Base-by-base conservation (phyloP, 768 basidiomycete genomes). In the Russula sp. region DNA sequence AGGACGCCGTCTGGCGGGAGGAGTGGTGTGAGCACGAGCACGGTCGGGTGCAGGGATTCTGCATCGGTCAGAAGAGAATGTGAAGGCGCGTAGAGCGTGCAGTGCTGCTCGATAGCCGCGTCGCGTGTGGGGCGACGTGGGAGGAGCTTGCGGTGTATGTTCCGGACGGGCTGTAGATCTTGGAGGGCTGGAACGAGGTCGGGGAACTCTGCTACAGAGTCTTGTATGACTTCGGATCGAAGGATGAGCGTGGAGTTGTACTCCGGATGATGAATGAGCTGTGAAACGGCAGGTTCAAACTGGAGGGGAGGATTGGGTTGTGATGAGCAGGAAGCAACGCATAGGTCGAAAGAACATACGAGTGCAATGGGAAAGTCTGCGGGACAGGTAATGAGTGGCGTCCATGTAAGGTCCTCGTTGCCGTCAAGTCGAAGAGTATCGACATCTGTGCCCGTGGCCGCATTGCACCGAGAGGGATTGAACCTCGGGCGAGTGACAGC, bases 211-310 rank as follows among this genome's bases (percentile, higher is more conserved):
- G 30, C 62, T 8, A 68, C 73, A 26, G 72, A 68, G 51, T 85
- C 80, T 7, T 73, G 72, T 22, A 90, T 55, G 3, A 81, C 82
- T 44, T 96, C 91, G 0, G 94, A 90, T 2, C 95, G 84, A 20
- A 98, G 77, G 62, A 98, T 96, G 30, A 96, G 81, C 0, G 91
- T 89, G 0, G 92, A 93, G 72, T 95, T 96, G 73, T 92, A 92
- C 71, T 98, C 95, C 7, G 95, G 95, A 71, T 96, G 93, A 42
- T 89, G 82, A 8, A 94, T 79, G 20, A 96, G 78, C 66, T 92
- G 88, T 28, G 81, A 82, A 36, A 89, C 73, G 0, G 89, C 90
- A 1, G 73, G 71, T 67, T 89, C 83, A 71, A 97, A 97, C 92
- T 94, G 61, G 8, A 65, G n/a, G 28, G 30, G 22, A 61, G 34